Base-by-base conservation (phyloP, 2,329 filamentous ascomycete genomes). In the Ilyonectria destructans region DNA sequence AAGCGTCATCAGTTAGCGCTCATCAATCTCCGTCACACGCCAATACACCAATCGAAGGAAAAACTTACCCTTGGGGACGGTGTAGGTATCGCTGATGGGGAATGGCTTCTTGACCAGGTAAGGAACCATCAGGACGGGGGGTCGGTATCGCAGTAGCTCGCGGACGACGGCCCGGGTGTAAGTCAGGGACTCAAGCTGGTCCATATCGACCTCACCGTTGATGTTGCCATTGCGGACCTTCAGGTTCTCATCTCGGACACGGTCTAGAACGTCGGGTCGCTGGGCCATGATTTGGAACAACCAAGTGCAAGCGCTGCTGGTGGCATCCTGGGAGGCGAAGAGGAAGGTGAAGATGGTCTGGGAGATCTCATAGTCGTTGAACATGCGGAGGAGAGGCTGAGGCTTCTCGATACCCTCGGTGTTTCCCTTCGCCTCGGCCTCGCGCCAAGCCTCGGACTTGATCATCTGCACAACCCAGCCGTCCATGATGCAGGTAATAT, bases 261-360 rank as follows among this genome's bases (percentile, higher is more conserved):
- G 94, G 78, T 96, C 93, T 62, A 98, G 87, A 61, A 97, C 87
- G 68, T 98, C 96, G n/a, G 96, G 96, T 71, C 95, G 92, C 84
- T 98, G 94, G 54, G 96, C 95, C 85, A 94, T 91, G 77, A 94
- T 89, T 85, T 99, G 96, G 88, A 98, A 97, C 71, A 98, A 85
- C 95, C 96, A 98, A 60, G 95, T 98, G 77, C 89, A 91, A 69
- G 96, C 96, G 77, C 94, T 97, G 84, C 93, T 96, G 70, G 96
- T 98, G 73, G 96, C 96, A 81, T 99, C 96, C 84, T 98, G 96
- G 4, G 95, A 98, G 69, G 96, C 96, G 83, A 98, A 98, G 69
- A 98, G 88, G 86, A 98, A 97, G 57, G 96, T 97, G 85, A 98
- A 97, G 78, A 98, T 81, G 26, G 96, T 98, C 86, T 96, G 93